These are phyloP conservation scores for Lathyrus sativus DNA, from an alignment of 306 rosid species.

Conservation along the genomic window DNA sequence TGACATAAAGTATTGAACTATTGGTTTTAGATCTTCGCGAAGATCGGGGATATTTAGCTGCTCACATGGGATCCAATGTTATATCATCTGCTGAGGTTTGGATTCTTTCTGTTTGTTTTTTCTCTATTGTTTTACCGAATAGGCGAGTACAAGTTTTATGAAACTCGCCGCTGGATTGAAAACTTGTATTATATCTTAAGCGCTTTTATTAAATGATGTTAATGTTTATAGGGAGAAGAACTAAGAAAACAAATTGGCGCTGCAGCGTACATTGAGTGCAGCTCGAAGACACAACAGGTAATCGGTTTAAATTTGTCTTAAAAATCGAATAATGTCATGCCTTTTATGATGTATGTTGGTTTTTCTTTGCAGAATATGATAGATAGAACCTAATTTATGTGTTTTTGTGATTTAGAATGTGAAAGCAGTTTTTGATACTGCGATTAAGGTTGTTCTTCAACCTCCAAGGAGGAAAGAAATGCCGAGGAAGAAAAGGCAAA, in stretches of 20 bases:
- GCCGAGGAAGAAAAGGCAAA: constrained; percentile 67
- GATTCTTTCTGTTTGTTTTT: constrained; percentile 6
- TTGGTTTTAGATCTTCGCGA: constrained; percentile 79
- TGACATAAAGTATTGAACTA: constrained; percentile 31
- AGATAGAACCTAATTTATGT: constrained; percentile 7
- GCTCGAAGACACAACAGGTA: constrained; percentile 99
- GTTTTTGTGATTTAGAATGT: constrained; percentile 71
- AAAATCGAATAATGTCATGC: not conserved
- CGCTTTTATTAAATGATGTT: not conserved
- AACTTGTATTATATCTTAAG: not conserved
- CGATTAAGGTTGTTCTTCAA: constrained; percentile 98
- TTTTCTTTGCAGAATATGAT: not conserved
- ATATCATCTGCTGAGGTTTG: constrained; percentile 78
- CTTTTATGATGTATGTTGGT: constrained; percentile 4
- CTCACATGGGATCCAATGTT: constrained; percentile 78
- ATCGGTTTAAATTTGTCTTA: not conserved
- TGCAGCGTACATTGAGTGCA: constrained; percentile 93
- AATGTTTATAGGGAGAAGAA: constrained; percentile 79
- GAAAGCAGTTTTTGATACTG: constrained; percentile 91
- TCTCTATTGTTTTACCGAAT: not conserved
- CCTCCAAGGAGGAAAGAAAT: constrained; percentile 92
- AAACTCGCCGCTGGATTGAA: not conserved
- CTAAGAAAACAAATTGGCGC: constrained; percentile 97
- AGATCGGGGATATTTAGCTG: constrained; percentile 65
- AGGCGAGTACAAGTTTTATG: not conserved